A percentile compares a stretch with the other conserved stretches of the same genome.
Evolutionary conservation across 768 basidiomycete genomes (phyloP).

Genomic region (Serendipita vermifera): DNA sequence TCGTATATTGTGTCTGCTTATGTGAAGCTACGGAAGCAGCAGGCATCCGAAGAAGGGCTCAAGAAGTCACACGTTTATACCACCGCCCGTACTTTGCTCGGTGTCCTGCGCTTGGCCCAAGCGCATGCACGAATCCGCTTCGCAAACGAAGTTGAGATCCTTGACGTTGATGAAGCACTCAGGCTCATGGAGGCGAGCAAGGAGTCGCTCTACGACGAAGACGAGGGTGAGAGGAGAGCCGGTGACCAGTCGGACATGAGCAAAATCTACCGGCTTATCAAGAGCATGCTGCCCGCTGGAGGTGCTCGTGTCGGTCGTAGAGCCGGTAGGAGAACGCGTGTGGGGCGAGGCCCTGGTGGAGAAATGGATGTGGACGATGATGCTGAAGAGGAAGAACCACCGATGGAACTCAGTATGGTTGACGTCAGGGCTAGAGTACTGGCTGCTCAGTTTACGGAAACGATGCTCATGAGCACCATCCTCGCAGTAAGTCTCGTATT

Average conservation of each 20-base stretch:
- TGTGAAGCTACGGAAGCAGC: conserved; percentile 84
- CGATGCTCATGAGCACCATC: conserved; percentile 77
- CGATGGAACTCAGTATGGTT: conserved; percentile 63
- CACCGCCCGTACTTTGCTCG: conserved; percentile 89
- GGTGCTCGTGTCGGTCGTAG: conserved; percentile 23
- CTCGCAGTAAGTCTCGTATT: conserved; percentile 41
- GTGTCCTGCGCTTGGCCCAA: conserved; percentile 86
- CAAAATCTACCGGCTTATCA: conserved; percentile 84
- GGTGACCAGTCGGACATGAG: conserved; percentile 67
- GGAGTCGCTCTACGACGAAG: conserved; percentile 73
- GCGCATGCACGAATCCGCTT: conserved; percentile 87
- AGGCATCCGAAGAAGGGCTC: conserved; percentile 78
- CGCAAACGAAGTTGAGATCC: conserved; percentile 61
- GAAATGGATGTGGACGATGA: conserved; percentile 55
- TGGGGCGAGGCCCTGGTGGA: conserved; percentile 58
- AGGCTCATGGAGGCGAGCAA: conserved; percentile 96
- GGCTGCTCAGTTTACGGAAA: conserved; percentile 81
- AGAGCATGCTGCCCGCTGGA: conserved; percentile 49
- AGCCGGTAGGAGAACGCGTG: conserved; percentile 30
- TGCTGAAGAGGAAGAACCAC: conserved; percentile 44
- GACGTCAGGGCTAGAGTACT: conserved; percentile 80
- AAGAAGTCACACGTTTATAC: conserved; percentile 90
- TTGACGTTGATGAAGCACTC: conserved; percentile 92
- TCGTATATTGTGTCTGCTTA: conserved; percentile 91
- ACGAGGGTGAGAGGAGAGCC: conserved; percentile 48